Conservation (phyloP, 306 rosid species). For the Astragalus membranaceus region DNA sequence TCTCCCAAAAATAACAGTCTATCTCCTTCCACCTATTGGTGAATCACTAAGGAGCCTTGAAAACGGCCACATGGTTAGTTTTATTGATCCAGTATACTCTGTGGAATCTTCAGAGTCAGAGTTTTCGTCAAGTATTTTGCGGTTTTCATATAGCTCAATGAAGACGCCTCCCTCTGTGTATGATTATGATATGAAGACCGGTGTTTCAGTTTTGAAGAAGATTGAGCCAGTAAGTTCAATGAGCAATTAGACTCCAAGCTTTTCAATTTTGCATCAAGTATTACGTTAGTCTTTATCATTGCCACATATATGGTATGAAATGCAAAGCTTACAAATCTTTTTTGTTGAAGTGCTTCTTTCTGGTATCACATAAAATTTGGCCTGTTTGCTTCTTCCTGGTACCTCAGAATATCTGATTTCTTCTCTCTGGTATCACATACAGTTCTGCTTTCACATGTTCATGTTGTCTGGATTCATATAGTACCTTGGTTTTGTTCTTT, state of each 20-base stretch:
- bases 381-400: neutral
- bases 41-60: conserved; percentile 58
- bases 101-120: conserved; percentile 51
- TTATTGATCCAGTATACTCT: conserved; percentile 69
- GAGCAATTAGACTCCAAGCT: conserved; percentile 4
- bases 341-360: neutral
- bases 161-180: conserved; percentile 76
- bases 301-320: neutral
- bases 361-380: conserved; percentile 15
- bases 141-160: conserved; percentile 76
- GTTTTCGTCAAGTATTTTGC: conserved; percentile 63
- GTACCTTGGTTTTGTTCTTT: neutral
- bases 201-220: conserved; percentile 69
- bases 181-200: conserved; percentile 82
- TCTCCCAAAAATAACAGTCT: conserved; percentile 58
- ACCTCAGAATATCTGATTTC: too few relatives aligned
- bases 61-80: conserved; percentile 53
- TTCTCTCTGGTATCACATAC: neutral
- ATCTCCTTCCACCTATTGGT: conserved; percentile 65
- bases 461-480: neutral
- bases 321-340: neutral
- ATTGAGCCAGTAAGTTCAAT: conserved; percentile 58
- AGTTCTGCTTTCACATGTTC: neutral
- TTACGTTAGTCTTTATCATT: neutral
- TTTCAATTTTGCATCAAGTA: conserved; percentile 12